phyloP scores from a whole-genome alignment of 495 filamentous ascomycete species.

The Hyaloscypha variabilis region DNA sequence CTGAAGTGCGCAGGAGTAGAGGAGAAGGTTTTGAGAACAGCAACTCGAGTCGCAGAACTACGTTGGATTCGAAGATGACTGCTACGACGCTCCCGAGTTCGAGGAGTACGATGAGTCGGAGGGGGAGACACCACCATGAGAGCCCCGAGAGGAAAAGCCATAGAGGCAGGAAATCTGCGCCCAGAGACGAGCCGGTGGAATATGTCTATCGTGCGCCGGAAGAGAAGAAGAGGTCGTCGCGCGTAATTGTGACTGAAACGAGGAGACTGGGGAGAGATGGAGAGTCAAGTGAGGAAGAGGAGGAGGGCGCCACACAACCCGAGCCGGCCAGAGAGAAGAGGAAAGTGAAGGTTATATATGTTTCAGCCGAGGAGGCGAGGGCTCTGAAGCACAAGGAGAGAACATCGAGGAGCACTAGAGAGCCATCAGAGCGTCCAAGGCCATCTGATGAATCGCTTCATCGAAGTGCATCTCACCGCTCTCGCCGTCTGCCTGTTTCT shows the following conservation, averaged over 20 bases:
- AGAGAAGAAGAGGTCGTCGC: conserved; percentile 12
- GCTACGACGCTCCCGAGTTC: conserved; percentile 23
- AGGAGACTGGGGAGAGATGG: conserved; percentile 24
- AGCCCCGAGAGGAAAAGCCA: conserved; percentile 22
- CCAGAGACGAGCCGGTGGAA: conserved; percentile 14
- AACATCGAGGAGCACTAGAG: conserved; percentile 4
- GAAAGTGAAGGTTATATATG: conserved; percentile 27
- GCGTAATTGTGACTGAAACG: conserved; percentile 18
- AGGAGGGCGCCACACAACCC: conserved; percentile 2
- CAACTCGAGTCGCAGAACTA: conserved; percentile 10
- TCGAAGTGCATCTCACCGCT: conserved; percentile 21
- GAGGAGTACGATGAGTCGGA: conserved; percentile 15
- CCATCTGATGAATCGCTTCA: conserved; percentile 16
- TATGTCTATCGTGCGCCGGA: conserved; percentile 26
- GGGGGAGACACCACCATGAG: conserved; percentile 20
- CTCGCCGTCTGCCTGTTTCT: conserved; percentile 25
- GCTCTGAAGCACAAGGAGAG: conserved; percentile 15
- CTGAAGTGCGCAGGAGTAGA: conserved; percentile 23
- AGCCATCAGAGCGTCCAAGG: conserved; percentile 14
- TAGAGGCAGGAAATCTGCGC: conserved; percentile 23
- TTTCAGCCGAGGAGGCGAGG: conserved; percentile 19
- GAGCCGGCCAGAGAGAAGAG: conserved; percentile 13
- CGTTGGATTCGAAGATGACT: conserved; percentile 27
- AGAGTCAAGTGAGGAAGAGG: conserved; percentile 25
- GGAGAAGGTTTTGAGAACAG: conserved; percentile 29